Base-by-base conservation (phyloP, 192 early-diverging fungal genomes). In the Backusella liffmaniae region DNA sequence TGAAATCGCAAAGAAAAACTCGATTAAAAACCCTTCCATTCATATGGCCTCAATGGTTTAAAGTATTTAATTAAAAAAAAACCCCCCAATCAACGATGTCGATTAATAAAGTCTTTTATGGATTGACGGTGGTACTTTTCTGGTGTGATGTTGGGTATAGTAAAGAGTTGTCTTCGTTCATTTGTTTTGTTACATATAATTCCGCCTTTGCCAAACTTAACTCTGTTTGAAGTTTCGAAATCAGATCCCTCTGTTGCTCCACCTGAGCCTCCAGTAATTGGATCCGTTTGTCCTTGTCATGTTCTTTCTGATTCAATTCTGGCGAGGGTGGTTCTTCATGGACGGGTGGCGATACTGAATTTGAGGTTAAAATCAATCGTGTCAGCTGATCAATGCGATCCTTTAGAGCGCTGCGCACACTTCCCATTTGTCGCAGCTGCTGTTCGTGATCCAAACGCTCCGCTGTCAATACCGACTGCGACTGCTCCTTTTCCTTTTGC, bases 331-430 rank as follows among this genome's bases (percentile, higher is more conserved):
- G 2, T 44, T 41, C 66, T 23, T 5, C 84, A 73, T 67, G 86
- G 86, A 30, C 10, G 42, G 80, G 70, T 36, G 85, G 82, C 30
- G 39, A 35, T 18, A 93, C 85, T 3, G 91, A 90, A n/a, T 78
- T 72, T 1, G 89, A 91, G 0, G 91, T 95, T 72, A 96, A 84
- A 71, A 96, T 96, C 29, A 96, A 77, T 26, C 90, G 91, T 8
- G 94, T 96, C 66, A 96, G 80, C 62, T 96, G 93, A 74, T 96
- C 94, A 67, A 96, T 95, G 46, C 80, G 74, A 56, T 94, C 92
- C 73, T 94, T 96, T 41, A 96, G 77, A 0, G 92, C 92, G 37
- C 91, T 93, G 35, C 93, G 82, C 32, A 90, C 84, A 75, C 86
- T 66, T 39, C 81, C 83, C 81, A 86, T 87, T 51, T 87, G 84